A percentile compares a stretch with the other conserved stretches of the same genome.
These are phyloP conservation scores for Aspergillus sojae DNA, from an alignment of 2,329 filamentous ascomycete species.

Conservation along the genomic window DNA sequence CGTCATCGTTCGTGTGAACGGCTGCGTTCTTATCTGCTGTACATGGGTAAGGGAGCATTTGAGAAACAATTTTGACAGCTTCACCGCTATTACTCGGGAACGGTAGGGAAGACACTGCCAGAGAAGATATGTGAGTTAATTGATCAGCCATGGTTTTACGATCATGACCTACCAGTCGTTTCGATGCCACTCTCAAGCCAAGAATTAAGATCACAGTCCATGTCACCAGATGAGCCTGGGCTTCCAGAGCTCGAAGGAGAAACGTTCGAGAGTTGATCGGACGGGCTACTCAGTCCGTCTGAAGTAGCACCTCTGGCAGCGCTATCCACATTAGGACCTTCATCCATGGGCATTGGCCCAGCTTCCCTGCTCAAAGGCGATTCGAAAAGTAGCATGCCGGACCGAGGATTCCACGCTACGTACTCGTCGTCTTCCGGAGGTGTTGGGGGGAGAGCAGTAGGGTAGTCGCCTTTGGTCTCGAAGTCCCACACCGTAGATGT, in stretches of 20 bases:
- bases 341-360: conserved; percentile 31
- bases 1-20: conserved; percentile 35
- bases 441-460: conserved; percentile 41
- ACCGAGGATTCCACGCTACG: conserved; percentile 40
- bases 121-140: neutral
- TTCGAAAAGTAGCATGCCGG: conserved; percentile 35
- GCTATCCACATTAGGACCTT: conserved; percentile 32
- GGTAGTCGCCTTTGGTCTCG: conserved; percentile 32
- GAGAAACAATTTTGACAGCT: conserved; percentile 60
- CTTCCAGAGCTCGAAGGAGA: conserved; percentile 36
- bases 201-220: conserved; percentile 37
- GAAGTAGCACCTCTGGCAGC: conserved; percentile 29
- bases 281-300: conserved; percentile 34
- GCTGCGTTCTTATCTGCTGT: conserved; percentile 36
- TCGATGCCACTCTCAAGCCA: conserved; percentile 44
- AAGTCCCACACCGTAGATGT: conserved; percentile 32
- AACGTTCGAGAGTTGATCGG: conserved; percentile 32
- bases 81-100: conserved; percentile 40
- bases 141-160: neutral
- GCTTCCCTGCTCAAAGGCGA: conserved; percentile 29
- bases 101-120: conserved; percentile 41
- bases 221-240: conserved; percentile 32
- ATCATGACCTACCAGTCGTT: conserved; percentile 35
- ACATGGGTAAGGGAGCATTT: conserved; percentile 60
- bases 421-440: conserved; percentile 46